A percentile compares a stretch with the other conserved stretches of the same genome.
Conservation (phyloP, 106 monocot genomes). For the Dendrobium chrysotoxum region DNA sequence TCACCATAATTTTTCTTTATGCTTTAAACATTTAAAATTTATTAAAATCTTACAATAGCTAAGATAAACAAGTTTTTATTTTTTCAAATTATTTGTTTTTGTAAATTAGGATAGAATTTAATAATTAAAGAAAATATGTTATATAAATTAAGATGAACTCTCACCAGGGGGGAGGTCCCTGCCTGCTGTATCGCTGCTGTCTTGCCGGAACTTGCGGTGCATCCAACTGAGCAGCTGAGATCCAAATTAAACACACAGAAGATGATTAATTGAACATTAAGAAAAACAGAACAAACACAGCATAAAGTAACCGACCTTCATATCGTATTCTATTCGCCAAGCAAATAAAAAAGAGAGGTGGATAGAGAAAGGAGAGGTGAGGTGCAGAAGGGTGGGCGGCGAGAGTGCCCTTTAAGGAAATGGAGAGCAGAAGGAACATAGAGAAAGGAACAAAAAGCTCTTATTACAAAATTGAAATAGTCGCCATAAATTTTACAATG, state of each 20-base stretch:
- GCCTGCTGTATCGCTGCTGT: neutral
- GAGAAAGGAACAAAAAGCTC: neutral
- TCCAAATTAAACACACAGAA: neutral
- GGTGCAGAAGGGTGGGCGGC: neutral
- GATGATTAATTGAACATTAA: neutral
- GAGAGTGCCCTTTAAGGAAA: neutral
- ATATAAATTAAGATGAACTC: neutral
- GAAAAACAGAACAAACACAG: neutral
- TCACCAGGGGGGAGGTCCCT: neutral
- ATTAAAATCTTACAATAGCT: too few species aligned
- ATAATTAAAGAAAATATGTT: neutral
- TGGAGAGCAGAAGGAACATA: neutral
- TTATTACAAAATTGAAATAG: too few species aligned
- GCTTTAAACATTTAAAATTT: too few species aligned
- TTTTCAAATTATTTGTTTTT: too few species aligned
- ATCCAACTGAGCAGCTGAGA: constrained; percentile 1
- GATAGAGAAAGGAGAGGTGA: neutral
- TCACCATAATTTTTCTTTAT: too few species aligned
- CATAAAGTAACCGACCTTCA: neutral
- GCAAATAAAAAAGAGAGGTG: neutral
- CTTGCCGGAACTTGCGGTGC: neutral
- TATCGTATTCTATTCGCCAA: neutral
- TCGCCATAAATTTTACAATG: too few species aligned
- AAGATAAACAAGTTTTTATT: too few species aligned
- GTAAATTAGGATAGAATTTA: too few species aligned